phyloP scores from a whole-genome alignment of 108 stramenopile genomes.

The Phaeodactylum tricornutum region DNA sequence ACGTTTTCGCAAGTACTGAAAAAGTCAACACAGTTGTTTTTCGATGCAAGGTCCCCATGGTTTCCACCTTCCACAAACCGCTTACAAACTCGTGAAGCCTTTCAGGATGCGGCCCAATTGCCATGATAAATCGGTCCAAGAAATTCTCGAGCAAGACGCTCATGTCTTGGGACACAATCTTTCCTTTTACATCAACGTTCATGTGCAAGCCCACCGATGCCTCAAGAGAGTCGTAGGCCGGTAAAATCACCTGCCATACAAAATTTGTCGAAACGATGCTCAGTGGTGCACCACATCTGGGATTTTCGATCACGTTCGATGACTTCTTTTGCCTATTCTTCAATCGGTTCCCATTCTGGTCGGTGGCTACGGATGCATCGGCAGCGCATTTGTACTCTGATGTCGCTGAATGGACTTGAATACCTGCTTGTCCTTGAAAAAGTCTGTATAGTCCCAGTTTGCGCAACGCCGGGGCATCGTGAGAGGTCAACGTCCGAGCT shows the following conservation, averaged over 20 bases:
- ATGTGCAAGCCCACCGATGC: constrained; percentile 53
- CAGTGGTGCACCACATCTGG: constrained; percentile 18
- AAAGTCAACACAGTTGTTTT: too few species aligned
- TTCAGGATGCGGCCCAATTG: too few species aligned
- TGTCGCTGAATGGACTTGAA: constrained; percentile 6
- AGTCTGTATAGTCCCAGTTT: constrained; percentile 71
- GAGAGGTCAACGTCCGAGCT: constrained; percentile 39
- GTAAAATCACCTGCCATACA: constrained; percentile 45
- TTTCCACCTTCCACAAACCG: too few species aligned
- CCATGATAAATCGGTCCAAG: not conserved
- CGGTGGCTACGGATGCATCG: constrained; percentile 1
- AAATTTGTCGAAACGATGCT: constrained; percentile 32
- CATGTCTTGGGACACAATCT: constrained; percentile 1
- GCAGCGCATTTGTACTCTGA: constrained; percentile 4
- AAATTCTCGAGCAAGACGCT: not conserved
- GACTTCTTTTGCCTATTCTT: constrained; percentile 4
- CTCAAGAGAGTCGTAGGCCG: constrained; percentile 59
- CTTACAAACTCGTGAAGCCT: too few species aligned
- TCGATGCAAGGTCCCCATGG: too few species aligned
- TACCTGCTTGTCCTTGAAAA: constrained; percentile 38
- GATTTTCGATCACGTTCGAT: constrained; percentile 3
- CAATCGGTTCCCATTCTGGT: constrained; percentile 5
- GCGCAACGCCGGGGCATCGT: constrained; percentile 47
- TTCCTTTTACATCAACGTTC: constrained; percentile 4
- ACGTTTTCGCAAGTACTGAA: too few species aligned